Evolutionary conservation across 345 rosid species (phyloP), one percentile per base, ranked within the genome.

Genomic region (Bruguiera parviflora): DNA sequence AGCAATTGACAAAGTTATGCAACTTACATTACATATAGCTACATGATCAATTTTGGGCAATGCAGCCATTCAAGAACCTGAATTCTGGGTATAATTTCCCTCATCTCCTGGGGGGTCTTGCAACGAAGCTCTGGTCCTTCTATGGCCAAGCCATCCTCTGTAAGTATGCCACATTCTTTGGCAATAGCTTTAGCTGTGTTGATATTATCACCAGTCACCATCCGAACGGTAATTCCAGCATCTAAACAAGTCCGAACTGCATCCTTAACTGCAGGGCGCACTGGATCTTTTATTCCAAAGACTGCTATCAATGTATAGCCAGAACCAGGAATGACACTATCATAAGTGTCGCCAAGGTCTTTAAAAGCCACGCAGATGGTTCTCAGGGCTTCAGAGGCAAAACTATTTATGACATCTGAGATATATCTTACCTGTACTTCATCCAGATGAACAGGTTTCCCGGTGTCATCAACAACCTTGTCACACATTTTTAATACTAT

Each of bases 121-220:
- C 24, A 51, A 29, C 76, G 71, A 32, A 72, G 72, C 4, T 72
- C 73, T 13, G 57, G 52, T 21, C 70, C 80, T 68, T 77, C 80
- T n/a, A 82, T 83, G 67, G 98, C 97, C 78, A 75, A 73, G 39
- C 83, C 97, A 75, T 75, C 89, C 16, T 73, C 81, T 5, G 93
- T 91, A 73, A 94, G 92, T 75, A 94, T 94, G 32, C 97, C 97
- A 71, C 98, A 94, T 81, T 94, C 98, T 80, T 62, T 89, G 64
- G 98, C 98, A 72, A 94, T 91, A 8, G 98, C 98, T 81, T 81
- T 94, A 37, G 98, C 98, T 20, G 97, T 94, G 83, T 91, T 79
- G 61, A 94, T 81, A 78, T 91, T 94, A 80, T 94, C 98, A 73
- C 98, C 98, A 53, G 98, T 94, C 63, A 94, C 97, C 98, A 94